Evolutionary conservation across 108 stramenopile genomes (phyloP).

Genomic region (Mediolabrus comicus): DNA sequence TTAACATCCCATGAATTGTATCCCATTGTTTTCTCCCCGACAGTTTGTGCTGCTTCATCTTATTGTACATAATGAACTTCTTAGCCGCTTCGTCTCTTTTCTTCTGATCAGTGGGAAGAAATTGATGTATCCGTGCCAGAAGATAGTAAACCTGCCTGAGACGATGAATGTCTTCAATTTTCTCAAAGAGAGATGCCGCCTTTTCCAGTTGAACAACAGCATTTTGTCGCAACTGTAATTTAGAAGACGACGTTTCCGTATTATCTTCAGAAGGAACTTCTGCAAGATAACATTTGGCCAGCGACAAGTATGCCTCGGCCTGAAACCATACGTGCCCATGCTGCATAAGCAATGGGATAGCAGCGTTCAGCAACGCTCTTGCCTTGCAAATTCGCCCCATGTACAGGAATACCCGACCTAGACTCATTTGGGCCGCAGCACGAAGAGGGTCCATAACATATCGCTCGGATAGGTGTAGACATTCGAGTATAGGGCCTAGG

Average conservation of each 20-base stretch:
- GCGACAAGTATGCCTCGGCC: constrained; percentile 74
- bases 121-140: constrained; percentile 50
- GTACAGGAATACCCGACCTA: constrained; percentile 58
- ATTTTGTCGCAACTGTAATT: constrained; percentile 14
- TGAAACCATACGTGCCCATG: constrained; percentile 65
- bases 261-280: constrained; percentile 32
- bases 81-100: constrained; percentile 33
- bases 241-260: background rate
- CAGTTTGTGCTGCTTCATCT: constrained; percentile 4
- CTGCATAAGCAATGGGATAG: constrained; percentile 63
- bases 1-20: background rate
- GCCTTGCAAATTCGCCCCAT: constrained; percentile 59
- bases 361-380: constrained; percentile 56
- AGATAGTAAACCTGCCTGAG: constrained; percentile 69
- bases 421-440: constrained; percentile 61
- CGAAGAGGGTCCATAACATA: constrained; percentile 72
- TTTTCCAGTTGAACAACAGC: constrained; percentile 32
- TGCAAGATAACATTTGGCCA: constrained; percentile 67
- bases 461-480: constrained; percentile 56
- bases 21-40: constrained; percentile 1
- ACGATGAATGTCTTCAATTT: constrained; percentile 56
- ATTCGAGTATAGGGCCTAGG: constrained; percentile 65
- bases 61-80: constrained; percentile 17
- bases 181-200: constrained; percentile 42
- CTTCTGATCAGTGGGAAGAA: constrained; percentile 11